Evolutionary conservation across 2,329 filamentous ascomycete species (phyloP), one percentile per base, ranked within the genome.

Genomic region (Aspergillus clavatus): DNA sequence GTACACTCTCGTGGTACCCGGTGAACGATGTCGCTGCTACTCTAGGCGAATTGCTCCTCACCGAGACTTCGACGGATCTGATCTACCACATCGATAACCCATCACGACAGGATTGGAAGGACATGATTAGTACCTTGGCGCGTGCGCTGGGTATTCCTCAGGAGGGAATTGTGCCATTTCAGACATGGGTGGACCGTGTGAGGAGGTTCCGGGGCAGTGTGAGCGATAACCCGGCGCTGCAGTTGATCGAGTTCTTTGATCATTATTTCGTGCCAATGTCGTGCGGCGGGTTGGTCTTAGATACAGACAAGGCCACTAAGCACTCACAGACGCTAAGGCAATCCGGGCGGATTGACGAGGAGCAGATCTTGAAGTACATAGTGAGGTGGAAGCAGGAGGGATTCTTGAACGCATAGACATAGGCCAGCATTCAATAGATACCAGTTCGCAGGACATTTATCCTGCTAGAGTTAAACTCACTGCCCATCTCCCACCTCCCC

Each of bases 71-170:
- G 0, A 51, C 60, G 1, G 61, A 68, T 24, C 62, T 62, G 0
- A 58, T 74, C 36, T 75, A 74, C 47, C 71, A 75, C 49, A 65
- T 75, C 45, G 72, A 75, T 3, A 74, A 74, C 48, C 72, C 72
- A 0, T 57, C 68, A 2, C 44, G 71, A 0, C 71, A 74, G 51
- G 48, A 61, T 0, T 75, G 72, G 71, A 47, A 46, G 2, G 56
- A 68, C 2, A 68, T 72, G 60, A 55, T 58, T 5, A 6, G 28
- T 11, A 31, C 5, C 1, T 46, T 73, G 12, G 61, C 68, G 0
- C 50, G 58, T 2, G 58, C 53, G 0, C 58, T 75, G 0, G 53
- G 55, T 2, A 65, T 72, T 11, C 59, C 58, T 1, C 6, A 18
- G 1, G n/a, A 33, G 0, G 58, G 58, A 28, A 50, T 70, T 1